Percentiles rank a stretch among this genome's conserved stretches.
Evolutionary conservation across 805 yeast genomes (phyloP).

Genomic region (Starmerella scarabaei): DNA sequence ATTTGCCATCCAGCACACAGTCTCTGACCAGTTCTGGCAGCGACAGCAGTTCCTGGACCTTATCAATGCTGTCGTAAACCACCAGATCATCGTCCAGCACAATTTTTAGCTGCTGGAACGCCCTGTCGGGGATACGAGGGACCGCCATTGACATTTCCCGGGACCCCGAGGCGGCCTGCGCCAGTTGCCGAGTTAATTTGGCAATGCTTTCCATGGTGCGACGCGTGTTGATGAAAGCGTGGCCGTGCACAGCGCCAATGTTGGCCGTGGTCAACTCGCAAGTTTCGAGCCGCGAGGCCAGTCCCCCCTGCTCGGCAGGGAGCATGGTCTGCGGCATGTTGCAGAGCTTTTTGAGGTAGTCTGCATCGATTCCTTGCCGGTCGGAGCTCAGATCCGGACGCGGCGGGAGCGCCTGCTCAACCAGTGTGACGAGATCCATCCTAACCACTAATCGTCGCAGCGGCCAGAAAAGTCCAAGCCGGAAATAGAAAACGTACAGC

Average conservation of each 20-base stretch:
- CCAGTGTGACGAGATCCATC: background rate
- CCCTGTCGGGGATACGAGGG: conserved; percentile 17
- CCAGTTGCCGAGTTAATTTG: conserved; percentile 6
- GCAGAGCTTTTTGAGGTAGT: conserved; percentile 15
- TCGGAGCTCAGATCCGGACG: background rate
- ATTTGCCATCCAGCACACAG: conserved; percentile 77
- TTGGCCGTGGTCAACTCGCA: conserved; percentile 1
- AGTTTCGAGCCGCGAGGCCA: conserved; percentile 6
- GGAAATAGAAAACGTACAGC: background rate
- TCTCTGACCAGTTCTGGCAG: conserved; percentile 70
- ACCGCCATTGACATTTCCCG: conserved; percentile 16
- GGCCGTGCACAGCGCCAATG: conserved; percentile 13
- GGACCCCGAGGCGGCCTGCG: conserved; percentile 5
- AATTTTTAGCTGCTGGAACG: conserved; percentile 12
- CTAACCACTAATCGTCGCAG: too few relatives aligned
- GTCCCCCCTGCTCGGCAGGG: conserved; percentile 10
- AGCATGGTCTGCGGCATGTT: conserved; percentile 17
- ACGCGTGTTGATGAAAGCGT: conserved; percentile 12
- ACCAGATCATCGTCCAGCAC: conserved; percentile 34
- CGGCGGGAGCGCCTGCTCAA: background rate
- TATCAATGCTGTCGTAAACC: conserved; percentile 41
- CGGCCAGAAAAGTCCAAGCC: too few relatives aligned
- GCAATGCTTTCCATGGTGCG: conserved; percentile 11
- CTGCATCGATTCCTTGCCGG: conserved; percentile 6
- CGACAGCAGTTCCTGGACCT: conserved; percentile 64